phyloP scores from a whole-genome alignment of 257 asterid species.

The Solanum dulcamara region DNA sequence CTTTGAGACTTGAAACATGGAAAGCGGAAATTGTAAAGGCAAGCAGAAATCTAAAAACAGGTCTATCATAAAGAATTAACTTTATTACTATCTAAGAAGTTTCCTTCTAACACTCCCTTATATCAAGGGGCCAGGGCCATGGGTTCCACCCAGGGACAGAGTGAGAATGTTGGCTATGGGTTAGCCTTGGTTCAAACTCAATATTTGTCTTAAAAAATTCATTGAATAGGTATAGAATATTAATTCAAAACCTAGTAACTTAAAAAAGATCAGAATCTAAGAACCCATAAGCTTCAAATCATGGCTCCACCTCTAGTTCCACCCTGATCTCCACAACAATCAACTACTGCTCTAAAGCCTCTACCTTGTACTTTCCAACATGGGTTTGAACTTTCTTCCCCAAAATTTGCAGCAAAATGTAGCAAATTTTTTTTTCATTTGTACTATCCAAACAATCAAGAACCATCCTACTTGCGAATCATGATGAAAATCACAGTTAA shows the following conservation, averaged over 20 bases:
- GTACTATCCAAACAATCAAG: not conserved
- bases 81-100: not conserved
- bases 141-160: not conserved
- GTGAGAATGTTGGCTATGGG: not conserved
- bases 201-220: not conserved
- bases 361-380: not conserved
- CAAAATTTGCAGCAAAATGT: not conserved
- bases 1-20: not conserved
- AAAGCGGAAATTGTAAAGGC: not conserved
- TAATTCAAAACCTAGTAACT: not conserved
- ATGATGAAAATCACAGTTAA: not conserved
- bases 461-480: not conserved
- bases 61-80: not conserved
- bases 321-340: not conserved
- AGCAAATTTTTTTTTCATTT: not conserved
- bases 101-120: not conserved
- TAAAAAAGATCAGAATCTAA: not conserved
- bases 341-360: not conserved
- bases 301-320: not conserved
- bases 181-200: not conserved
- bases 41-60: not conserved
- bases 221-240: not conserved
- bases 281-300: not conserved
- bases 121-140: not conserved
- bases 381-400: not conserved